Conservation (phyloP, 192 early-diverging fungal genomes). For the Backusella psychrophila region DNA sequence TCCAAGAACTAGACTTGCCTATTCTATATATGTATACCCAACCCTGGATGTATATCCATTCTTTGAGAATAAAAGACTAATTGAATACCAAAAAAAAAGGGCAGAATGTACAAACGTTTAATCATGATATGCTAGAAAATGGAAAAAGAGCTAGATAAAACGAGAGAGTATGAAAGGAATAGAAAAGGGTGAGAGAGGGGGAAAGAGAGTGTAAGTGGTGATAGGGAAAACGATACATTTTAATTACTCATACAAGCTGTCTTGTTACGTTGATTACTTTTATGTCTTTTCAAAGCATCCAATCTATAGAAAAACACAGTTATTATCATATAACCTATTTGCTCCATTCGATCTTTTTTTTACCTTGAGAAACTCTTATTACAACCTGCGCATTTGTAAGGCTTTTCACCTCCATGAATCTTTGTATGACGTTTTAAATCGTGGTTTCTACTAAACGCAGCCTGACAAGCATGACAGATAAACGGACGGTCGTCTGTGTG, state of each 20-base stretch:
- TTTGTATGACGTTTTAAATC: slow-evolving; percentile 75
- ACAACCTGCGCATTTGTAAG: slow-evolving; percentile 71
- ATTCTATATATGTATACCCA: no score
- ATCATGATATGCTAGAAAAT: neutral
- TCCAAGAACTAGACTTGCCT: no score
- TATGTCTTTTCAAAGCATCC: slow-evolving; percentile 71
- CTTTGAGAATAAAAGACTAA: no score
- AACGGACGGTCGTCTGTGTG: slow-evolving; percentile 78
- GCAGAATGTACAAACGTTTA: neutral
- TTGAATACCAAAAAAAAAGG: no score
- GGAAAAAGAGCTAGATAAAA: neutral
- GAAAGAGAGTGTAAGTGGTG: neutral
- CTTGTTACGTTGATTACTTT: slow-evolving; percentile 27
- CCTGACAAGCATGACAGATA: slow-evolving; percentile 42
- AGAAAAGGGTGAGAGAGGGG: neutral
- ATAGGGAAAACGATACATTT: neutral
- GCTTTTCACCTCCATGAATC: slow-evolving; percentile 75
- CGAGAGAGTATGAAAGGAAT: neutral
- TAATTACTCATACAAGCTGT: slow-evolving; percentile 8
- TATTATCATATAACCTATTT: neutral
- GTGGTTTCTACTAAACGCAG: slow-evolving; percentile 67
- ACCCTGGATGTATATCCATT: no score
- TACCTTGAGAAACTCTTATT: slow-evolving; percentile 73
- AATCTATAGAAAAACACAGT: slow-evolving; percentile 7
- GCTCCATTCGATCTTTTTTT: slow-evolving; percentile 1